These are phyloP conservation scores for Macrolepiota albuminosa DNA, from an alignment of 768 basidiomycete species.

Conservation along the genomic window DNA sequence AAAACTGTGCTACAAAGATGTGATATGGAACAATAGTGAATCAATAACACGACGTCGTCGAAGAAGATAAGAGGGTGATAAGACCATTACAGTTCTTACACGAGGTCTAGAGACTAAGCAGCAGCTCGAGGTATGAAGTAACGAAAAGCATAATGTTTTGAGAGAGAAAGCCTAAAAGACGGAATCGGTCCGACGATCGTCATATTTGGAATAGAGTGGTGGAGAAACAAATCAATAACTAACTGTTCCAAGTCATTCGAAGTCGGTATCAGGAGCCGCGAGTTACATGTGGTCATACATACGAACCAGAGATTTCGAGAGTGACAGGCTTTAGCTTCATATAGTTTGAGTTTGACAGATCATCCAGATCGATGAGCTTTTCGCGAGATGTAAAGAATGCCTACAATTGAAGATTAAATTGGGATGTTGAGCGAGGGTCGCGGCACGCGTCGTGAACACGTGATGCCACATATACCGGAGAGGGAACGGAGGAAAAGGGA, in stretches of 20 bases:
- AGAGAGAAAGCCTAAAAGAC: neutral
- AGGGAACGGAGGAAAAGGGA: too few species aligned
- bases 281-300: too few species aligned
- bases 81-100: neutral
- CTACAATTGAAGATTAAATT: too few species aligned
- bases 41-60: neutral
- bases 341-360: too few species aligned
- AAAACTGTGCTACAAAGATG: neutral
- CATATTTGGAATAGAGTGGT: neutral
- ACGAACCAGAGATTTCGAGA: too few species aligned
- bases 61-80: conserved; percentile 2
- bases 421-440: too few species aligned
- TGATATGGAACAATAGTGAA: too few species aligned
- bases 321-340: too few species aligned
- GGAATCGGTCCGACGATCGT: neutral
- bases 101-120: neutral
- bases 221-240: neutral
- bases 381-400: too few species aligned
- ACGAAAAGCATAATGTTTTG: neutral
- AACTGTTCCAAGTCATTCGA: neutral
- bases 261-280: neutral
- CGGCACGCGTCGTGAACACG: too few species aligned
- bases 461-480: too few species aligned
- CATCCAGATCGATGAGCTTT: too few species aligned
- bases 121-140: neutral